phyloP scores from a whole-genome alignment of 192 early-diverging fungal species.

The Coemansia sp. region DNA sequence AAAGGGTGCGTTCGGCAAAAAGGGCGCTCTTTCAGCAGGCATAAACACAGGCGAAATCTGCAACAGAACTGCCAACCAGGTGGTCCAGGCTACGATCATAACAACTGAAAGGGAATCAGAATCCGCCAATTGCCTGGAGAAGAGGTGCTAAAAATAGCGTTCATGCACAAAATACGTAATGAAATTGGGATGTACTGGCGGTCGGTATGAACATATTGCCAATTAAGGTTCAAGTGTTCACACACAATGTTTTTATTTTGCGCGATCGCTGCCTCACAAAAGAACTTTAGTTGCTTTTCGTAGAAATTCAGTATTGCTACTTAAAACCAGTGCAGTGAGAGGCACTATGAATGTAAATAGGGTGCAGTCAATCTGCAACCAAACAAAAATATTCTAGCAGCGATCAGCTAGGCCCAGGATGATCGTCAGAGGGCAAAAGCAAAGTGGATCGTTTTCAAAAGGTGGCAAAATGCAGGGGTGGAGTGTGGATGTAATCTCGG shows the following conservation, averaged over 20 bases:
- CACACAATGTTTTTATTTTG: slow-evolving; percentile 6
- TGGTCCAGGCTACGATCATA: slow-evolving; percentile 13
- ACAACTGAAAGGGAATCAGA: slow-evolving; percentile 7
- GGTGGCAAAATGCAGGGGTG: slow-evolving; percentile 12
- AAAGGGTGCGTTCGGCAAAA: neutral
- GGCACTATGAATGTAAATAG: slow-evolving; percentile 7
- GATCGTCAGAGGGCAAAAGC: slow-evolving; percentile 8
- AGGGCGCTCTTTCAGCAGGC: slow-evolving; percentile 1
- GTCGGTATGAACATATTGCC: slow-evolving; percentile 8
- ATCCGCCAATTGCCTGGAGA: slow-evolving; percentile 1
- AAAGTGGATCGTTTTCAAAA: neutral
- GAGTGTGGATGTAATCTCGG: neutral
- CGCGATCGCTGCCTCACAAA: slow-evolving; percentile 4
- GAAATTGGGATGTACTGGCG: neutral
- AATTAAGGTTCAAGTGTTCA: slow-evolving; percentile 7
- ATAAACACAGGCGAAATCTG: slow-evolving; percentile 3
- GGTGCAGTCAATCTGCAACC: slow-evolving; percentile 4
- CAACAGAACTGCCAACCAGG: slow-evolving; percentile 1
- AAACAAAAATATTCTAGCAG: slow-evolving; percentile 10
- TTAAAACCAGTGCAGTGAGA: slow-evolving; percentile 3
- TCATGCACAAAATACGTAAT: slow-evolving; percentile 22
- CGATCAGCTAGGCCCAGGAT: slow-evolving; percentile 1
- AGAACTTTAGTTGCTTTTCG: neutral
- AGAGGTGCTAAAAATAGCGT: slow-evolving; percentile 4
- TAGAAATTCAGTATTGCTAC: neutral